Base-by-base conservation (phyloP, 176 grass and related monocot genomes). In the Phoenix roebelenii region DNA sequence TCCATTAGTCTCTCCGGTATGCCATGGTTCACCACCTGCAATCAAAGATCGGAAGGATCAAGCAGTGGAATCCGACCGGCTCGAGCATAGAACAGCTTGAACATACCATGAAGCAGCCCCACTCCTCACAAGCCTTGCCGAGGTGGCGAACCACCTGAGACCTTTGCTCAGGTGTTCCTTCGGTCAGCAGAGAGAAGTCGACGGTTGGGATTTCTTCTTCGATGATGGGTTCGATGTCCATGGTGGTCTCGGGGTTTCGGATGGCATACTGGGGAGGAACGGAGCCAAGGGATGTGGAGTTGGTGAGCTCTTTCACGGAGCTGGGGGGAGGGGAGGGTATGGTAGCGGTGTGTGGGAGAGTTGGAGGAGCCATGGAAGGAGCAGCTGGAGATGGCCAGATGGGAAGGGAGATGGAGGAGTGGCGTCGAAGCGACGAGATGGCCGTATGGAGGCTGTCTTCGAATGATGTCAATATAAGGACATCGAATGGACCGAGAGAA, bases 71-170 rank as follows among this genome's bases (percentile, higher is more conserved):
- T 44, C 3, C 14, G 35, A 44, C 9, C 9, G 14, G 35, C 9
- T 3, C 35, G 14, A 23, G 25, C 2, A 51, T 2, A 1, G 4
- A 52, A 26, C 7, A 44, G 3, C 4, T 19, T 4, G 3, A 25
- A 30, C 67, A 23, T 80, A 89, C 82, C 89, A 89, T 85, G 75
- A 95, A 95, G 50, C 85, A 89, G 55, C 85, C 85, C 82, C 89
- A 85, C 25, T 89, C 82, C 61, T 83, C 23, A 55, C 85, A 95
- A 16, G 76, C 85, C 61, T 10, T 64, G 64, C 78, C 82, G 18
- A 95, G 69, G 22, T 58, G 52, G 15, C 18, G 69, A 52, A 85
- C 50, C 19, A 73, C 65, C 24, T 6, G 52, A 6, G 76, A 63
- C 65, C 85, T 76, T 25, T 73, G 30, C 4, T 74, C 53, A 7